Base-by-base conservation (phyloP, 345 rosid genomes). In the Salix suchowensis region DNA sequence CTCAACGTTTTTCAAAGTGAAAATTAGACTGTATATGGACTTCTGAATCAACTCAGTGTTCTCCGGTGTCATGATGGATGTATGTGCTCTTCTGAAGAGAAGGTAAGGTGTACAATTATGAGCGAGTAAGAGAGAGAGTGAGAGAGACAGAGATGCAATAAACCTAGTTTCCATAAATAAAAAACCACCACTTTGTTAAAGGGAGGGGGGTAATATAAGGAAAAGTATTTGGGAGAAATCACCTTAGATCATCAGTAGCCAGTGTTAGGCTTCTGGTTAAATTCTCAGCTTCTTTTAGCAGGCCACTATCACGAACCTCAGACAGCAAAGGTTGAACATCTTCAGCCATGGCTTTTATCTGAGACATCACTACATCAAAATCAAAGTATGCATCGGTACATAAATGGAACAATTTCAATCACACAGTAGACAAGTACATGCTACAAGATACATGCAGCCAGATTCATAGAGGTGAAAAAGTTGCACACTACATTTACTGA, bases 301-400 rank as follows among this genome's bases (percentile, higher is more conserved):
- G 85, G 81, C 93, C 97, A 30, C 91, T 89, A 61, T 94, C 88
- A 77, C 90, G 92, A 85, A 94, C 81, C 84, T 91, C 98, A n/a
- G 97, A 70, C 52, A 96, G 89, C 84, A 94, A 89, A 83, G 98
- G 99, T 86, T 94, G 95, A 73, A 93, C 85, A 88, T 93, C 99
- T 86, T 90, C 97, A 68, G 99, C 89, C 94, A 96, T 93, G 88
- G 92, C 97, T 87, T 93, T 82, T 62, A 96, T 91, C 97, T 94
- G 98, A 83, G 91, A 93, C 80, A 89, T 88, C 85, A 91, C 88
- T 87, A 89, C 88, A 91, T 83, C 92, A 86, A 80, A 82, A 70
- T 75, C 86, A 87, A 84, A 83, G 68, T 77, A 76, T 77, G 88
- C 88, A 90, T 87, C 80, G 83, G 82, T 73, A 88, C 73, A 74